Conservation (phyloP, 2,329 filamentous ascomycete genomes). For the Tolypocladium ovalisporum region DNA sequence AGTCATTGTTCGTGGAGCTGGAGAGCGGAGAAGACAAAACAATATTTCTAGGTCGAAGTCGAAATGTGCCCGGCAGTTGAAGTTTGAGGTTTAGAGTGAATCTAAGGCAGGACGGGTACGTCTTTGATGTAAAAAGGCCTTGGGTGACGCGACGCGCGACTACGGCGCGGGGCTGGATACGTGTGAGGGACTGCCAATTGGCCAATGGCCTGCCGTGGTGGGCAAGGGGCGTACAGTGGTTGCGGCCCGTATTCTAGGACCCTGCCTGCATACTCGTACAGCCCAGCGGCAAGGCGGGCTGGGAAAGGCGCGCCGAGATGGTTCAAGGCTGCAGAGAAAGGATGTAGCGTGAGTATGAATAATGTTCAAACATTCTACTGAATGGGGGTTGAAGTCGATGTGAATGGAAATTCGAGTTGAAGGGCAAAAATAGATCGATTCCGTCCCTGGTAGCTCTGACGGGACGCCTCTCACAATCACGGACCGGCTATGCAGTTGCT, state of each 20-base stretch:
- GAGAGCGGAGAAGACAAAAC: background rate
- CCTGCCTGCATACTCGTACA: too few species aligned
- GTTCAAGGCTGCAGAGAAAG: background rate
- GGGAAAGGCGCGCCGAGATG: background rate
- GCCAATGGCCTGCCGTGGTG: background rate
- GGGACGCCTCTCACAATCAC: too few species aligned
- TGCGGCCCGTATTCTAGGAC: background rate
- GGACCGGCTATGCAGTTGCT: background rate
- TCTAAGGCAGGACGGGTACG: background rate
- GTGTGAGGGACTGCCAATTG: background rate
- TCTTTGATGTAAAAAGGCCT: background rate
- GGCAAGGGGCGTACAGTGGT: background rate
- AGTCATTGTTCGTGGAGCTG: conserved; percentile 8
- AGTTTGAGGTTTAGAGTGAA: background rate
- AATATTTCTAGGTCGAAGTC: too few species aligned
- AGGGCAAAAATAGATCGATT: background rate
- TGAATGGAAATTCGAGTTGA: background rate
- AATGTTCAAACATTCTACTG: background rate
- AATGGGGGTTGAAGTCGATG: background rate
- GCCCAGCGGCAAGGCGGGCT: background rate
- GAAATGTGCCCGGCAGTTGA: background rate
- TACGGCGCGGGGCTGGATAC: background rate
- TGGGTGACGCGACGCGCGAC: background rate
- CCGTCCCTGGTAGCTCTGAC: background rate
- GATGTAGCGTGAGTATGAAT: background rate